phyloP scores from a whole-genome alignment of 768 basidiomycete genomes.

The Amanita jacksonii region DNA sequence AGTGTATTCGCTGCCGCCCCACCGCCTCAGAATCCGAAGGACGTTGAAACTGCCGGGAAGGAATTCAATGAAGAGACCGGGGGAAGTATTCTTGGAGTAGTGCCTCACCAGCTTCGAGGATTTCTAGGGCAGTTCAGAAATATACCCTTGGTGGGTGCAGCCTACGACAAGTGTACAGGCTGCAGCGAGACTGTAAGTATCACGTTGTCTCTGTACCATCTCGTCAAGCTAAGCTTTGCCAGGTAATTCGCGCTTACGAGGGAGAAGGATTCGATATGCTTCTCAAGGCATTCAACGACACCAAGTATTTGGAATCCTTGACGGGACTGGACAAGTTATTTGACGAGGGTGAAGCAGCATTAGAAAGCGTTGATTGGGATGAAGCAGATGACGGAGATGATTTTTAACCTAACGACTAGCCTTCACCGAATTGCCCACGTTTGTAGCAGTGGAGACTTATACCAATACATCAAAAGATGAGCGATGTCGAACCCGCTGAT shows the following conservation, averaged over 20 bases:
- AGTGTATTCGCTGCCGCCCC: slow-evolving; percentile 61
- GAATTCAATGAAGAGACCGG: slow-evolving; percentile 20
- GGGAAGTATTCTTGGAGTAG: slow-evolving; percentile 65
- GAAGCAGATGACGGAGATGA: slow-evolving; percentile 44
- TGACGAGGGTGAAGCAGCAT: slow-evolving; percentile 58
- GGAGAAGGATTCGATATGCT: slow-evolving; percentile 74
- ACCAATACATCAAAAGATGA: too few species aligned
- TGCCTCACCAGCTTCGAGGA: slow-evolving; percentile 92
- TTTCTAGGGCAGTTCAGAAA: slow-evolving; percentile 83
- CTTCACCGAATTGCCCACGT: too few species aligned
- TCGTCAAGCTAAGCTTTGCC: background rate
- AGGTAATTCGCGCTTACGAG: slow-evolving; percentile 82
- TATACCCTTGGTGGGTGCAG: slow-evolving; percentile 75
- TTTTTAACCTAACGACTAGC: slow-evolving; percentile 9
- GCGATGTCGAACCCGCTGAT: too few species aligned
- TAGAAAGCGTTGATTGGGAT: slow-evolving; percentile 74
- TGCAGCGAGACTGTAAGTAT: slow-evolving; percentile 74
- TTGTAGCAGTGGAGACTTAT: too few species aligned
- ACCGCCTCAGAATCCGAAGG: slow-evolving; percentile 31
- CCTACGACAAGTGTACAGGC: slow-evolving; percentile 83
- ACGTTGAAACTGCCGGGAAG: too few species aligned
- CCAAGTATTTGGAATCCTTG: slow-evolving; percentile 59
- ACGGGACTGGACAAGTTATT: slow-evolving; percentile 77
- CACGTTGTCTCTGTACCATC: background rate
- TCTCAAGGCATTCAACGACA: slow-evolving; percentile 73